Percentiles rank a stretch among this genome's conserved stretches.
phyloP scores from a whole-genome alignment of 768 basidiomycete species.

The Phlebiopsis gigantea region DNA sequence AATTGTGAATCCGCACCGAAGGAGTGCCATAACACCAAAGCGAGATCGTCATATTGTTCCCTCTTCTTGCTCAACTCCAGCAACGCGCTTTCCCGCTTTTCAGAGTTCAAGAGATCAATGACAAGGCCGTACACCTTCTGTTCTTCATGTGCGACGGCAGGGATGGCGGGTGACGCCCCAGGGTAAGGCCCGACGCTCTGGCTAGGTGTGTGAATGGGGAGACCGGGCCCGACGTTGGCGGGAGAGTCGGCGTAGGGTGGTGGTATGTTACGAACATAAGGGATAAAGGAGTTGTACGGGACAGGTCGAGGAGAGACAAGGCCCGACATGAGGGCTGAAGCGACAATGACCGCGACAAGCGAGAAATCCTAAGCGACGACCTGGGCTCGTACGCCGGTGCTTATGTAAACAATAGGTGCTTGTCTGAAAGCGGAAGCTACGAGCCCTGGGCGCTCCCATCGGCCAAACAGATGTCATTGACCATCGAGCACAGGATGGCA shows the following conservation, averaged over 20 bases:
- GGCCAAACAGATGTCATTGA: neutral
- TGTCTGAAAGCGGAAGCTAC: neutral
- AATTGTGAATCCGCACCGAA: constrained; percentile 59
- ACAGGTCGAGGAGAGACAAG: constrained; percentile 28
- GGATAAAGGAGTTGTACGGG: constrained; percentile 52
- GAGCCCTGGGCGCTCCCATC: neutral
- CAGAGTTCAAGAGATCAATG: constrained; percentile 78
- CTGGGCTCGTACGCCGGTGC: neutral
- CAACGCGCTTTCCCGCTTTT: constrained; percentile 82
- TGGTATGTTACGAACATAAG: constrained; percentile 50
- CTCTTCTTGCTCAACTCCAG: constrained; percentile 98
- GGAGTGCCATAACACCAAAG: constrained; percentile 96
- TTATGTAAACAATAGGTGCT: constrained; percentile 1
- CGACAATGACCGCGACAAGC: neutral
- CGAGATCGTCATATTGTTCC: constrained; percentile 98
- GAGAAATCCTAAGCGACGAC: neutral
- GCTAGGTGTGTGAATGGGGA: constrained; percentile 50
- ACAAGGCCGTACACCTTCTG: constrained; percentile 89
- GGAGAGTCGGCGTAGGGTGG: constrained; percentile 59
- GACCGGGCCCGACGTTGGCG: constrained; percentile 45
- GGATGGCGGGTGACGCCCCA: constrained; percentile 10
- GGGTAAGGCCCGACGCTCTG: constrained; percentile 28
- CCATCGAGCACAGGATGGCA: neutral
- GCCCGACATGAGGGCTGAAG: constrained; percentile 22
- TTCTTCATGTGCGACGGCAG: constrained; percentile 42